Percentiles rank a stretch among this genome's conserved stretches.
Conservation (phyloP, 163 green algal genomes). For the Chlorella variabilis region DNA sequence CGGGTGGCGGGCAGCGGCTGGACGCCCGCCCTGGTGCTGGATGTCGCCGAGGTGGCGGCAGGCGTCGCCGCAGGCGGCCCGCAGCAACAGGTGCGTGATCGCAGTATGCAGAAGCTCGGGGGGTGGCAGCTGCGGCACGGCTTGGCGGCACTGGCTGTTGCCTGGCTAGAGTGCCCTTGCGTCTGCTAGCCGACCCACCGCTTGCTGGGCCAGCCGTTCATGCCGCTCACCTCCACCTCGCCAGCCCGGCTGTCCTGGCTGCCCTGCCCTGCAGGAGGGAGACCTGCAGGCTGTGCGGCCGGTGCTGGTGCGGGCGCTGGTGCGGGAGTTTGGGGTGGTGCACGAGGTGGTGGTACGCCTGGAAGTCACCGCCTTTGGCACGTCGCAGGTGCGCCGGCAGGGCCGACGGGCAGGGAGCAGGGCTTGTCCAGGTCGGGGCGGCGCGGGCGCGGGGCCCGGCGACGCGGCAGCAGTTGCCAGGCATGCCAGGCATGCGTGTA, state of each 20-base stretch:
- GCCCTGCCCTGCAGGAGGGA: constrained; percentile 11
- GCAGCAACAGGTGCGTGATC: background rate
- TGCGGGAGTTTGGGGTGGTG: constrained; percentile 51
- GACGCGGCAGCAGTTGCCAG: no score
- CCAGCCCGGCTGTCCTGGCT: no score
- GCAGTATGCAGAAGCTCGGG: no score
- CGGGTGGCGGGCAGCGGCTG: constrained; percentile 65
- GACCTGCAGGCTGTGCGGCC: constrained; percentile 56
- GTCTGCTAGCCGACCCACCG: no score
- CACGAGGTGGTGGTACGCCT: constrained; percentile 72
- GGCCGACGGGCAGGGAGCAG: background rate
- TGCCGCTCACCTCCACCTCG: no score
- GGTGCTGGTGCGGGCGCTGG: constrained; percentile 67
- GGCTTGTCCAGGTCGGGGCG: no score
- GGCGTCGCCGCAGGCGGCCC: background rate
- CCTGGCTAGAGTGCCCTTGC: no score
- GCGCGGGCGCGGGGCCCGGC: no score
- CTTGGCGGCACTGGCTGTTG: no score
- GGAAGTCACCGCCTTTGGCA: constrained; percentile 45
- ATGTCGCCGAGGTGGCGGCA: constrained; percentile 8
- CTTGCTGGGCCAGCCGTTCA: no score
- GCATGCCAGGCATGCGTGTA: no score
- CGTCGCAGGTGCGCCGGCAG: constrained; percentile 2
- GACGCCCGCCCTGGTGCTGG: constrained; percentile 68
- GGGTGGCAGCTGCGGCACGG: no score